Evolutionary conservation across 2,329 filamentous ascomycete genomes (phyloP).

Genomic region (Aureobasidium sp.): DNA sequence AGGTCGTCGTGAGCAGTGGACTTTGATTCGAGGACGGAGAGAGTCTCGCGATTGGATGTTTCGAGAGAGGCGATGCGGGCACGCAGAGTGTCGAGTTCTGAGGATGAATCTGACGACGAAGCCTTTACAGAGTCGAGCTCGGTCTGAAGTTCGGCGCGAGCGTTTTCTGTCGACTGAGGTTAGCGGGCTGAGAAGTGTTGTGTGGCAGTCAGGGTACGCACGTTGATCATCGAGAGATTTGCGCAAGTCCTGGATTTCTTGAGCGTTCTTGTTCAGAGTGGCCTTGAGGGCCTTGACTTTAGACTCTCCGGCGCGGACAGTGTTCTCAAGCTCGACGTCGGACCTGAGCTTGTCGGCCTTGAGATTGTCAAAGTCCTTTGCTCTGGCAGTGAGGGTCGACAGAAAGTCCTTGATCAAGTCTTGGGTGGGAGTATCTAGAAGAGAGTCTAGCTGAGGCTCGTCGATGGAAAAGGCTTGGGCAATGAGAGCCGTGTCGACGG

Average conservation of each 20-base stretch:
- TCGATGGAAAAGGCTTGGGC: conserved; percentile 65
- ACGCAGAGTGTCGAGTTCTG: conserved; percentile 68
- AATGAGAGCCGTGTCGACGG: conserved; percentile 65
- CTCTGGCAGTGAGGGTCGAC: conserved; percentile 66
- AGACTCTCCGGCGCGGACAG: conserved; percentile 73
- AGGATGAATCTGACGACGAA: conserved; percentile 63
- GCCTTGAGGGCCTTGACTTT: conserved; percentile 75
- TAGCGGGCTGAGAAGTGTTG: conserved; percentile 14
- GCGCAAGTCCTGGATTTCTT: conserved; percentile 74
- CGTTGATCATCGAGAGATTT: conserved; percentile 78
- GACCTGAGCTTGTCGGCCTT: conserved; percentile 81
- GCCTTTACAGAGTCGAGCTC: conserved; percentile 75
- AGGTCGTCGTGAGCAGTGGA: conserved; percentile 78
- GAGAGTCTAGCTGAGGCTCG: conserved; percentile 53
- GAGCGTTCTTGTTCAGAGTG: conserved; percentile 73
- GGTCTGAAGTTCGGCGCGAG: conserved; percentile 67
- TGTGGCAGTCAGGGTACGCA: conserved; percentile 32
- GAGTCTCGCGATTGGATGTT: conserved; percentile 82
- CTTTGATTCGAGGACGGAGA: conserved; percentile 85
- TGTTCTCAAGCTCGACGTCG: conserved; percentile 90
- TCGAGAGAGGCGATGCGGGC: conserved; percentile 82
- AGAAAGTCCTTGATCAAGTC: conserved; percentile 74
- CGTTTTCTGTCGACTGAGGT: conserved; percentile 54
- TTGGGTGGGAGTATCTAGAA: conserved; percentile 62
- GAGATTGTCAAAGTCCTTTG: conserved; percentile 72